Evolutionary conservation across 2,329 filamentous ascomycete species (phyloP), one percentile per base, ranked within the genome.

Genomic region (Ilyonectria destructans): DNA sequence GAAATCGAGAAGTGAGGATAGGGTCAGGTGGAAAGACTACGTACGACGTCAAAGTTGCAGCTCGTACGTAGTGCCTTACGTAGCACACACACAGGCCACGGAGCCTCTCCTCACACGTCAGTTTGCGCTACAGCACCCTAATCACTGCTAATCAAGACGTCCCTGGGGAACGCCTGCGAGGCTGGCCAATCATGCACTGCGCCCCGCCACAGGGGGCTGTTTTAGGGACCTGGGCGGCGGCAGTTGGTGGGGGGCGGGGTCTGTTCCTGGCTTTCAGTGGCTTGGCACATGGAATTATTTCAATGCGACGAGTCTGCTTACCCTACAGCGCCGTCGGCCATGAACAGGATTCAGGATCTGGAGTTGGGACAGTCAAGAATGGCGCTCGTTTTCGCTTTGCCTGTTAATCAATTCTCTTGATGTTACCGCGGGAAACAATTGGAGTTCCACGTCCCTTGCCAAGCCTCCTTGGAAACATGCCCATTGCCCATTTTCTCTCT

Each of bases 131-230:
- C 17, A n/a, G 40, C 40, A 17, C 37, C 37, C 37, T 40, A 40
- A 40, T 4, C 37, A 43, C 40, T 43, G 40, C n/a, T n/a, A 43
- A n/a, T 26, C 26, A n/a, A n/a, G 40, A n/a, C 15, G 15, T 8
- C 40, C 6, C 40, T 43, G 40, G 15, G 40, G 40, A 43, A 43
- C 40, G 40, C 40, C 40, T 43, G 40, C 19, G 35, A 46, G 17
- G 29, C 48, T 33, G 31, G 62, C 62, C 62, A 65, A 65, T 65
- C 46, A 54, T 17, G n/a, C 62, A 35, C 56, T 15, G 55, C 49
- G 35, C 55, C 54, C 43, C 43, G n/a, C 54, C 19, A 23, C 58
- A 37, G 46, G 46, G 33, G 15, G 33, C 35, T 52, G 58, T 52
- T 48, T 60, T 60, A 60, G 58, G 35, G 37, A 31, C 58, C 46